Base-by-base conservation (phyloP, 179 eudicot species). In the Patellifolia procumbens region DNA sequence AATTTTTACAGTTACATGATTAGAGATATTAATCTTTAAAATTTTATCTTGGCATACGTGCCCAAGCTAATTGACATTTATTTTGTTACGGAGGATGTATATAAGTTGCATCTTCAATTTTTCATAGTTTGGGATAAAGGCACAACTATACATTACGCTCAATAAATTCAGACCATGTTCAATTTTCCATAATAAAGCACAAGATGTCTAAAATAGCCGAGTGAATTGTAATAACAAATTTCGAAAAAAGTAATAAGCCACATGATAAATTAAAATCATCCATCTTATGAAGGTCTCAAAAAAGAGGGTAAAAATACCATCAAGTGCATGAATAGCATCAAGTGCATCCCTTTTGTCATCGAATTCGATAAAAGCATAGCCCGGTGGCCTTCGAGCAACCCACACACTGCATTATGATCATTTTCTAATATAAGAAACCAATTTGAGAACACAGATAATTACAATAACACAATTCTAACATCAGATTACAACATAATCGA, bases 381-480 rank as follows among this genome's bases (percentile, higher is more conserved):
- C 97, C 22, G 97, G 97, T 11, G 96, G 97, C 82, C 96, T 88
- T 79, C 97, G 84, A 81, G 97, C 97, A 77, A 92, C 97, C 97
- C 96, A 92, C 3, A 92, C 97, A 84, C 97, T 92, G 92, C 86
- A 83, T 59, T 24, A 71, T 37, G 4, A 20, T 24, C 48, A 70
- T 22, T n/a, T n/a, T n/a, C 5, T 35, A 45, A 24, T 29, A 37
- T 61, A 8, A 71, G 63, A 56, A 35, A 67, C 32, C 19, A 42
- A 22, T 9, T n/a, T 29, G 1, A 24, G 49, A 61, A 5, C 2
- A 3, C 26, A 39, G 43, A 69, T 45, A 34, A 3, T 24, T 19
- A 20, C 5, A 64, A 0, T 12, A 4, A 52, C n/a, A 73, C 62
- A 4, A 26, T 24, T 24, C 56, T 45, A 42, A 5, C 19, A 19